These are phyloP conservation scores for Neohortaea acidophila DNA, from an alignment of 495 filamentous ascomycete genomes.

Conservation along the genomic window DNA sequence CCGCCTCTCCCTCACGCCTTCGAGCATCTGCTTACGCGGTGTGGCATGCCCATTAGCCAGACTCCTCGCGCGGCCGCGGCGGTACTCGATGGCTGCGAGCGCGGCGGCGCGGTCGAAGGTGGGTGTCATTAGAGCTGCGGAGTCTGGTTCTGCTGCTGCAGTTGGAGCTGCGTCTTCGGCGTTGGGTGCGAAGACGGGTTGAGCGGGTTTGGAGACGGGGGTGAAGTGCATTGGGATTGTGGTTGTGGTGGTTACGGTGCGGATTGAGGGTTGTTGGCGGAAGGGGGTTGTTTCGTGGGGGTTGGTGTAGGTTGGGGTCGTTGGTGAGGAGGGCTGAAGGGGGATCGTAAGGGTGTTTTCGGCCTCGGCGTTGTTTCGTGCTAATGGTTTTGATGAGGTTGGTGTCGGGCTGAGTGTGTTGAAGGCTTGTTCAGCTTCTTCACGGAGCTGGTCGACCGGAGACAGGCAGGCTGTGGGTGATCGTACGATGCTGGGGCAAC, in stretches of 20 bases:
- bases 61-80: slow-evolving; percentile 27
- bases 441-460: too few relatives aligned
- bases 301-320: slow-evolving; percentile 3
- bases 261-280: slow-evolving; percentile 14
- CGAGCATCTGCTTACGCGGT: slow-evolving; percentile 28
- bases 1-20: slow-evolving; percentile 19
- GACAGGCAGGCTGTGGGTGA: too few relatives aligned
- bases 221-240: slow-evolving; percentile 30
- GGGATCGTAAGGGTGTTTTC: too few relatives aligned
- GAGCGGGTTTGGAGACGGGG: slow-evolving; percentile 19
- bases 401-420: too few relatives aligned
- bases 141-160: slow-evolving; percentile 1
- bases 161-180: slow-evolving; percentile 14
- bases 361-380: too few relatives aligned
- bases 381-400: neutral
- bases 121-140: neutral
- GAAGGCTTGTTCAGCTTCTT: too few relatives aligned
- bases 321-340: too few relatives aligned
- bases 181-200: slow-evolving; percentile 5
- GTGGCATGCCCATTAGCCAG: slow-evolving; percentile 25
- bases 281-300: slow-evolving; percentile 15
- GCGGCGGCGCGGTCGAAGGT: slow-evolving; percentile 28
- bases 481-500: too few relatives aligned
- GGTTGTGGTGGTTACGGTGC: slow-evolving; percentile 29
- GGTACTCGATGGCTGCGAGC: slow-evolving; percentile 26